Conservation (phyloP, 441 rosid genomes). For the Bruguiera hainesii region DNA sequence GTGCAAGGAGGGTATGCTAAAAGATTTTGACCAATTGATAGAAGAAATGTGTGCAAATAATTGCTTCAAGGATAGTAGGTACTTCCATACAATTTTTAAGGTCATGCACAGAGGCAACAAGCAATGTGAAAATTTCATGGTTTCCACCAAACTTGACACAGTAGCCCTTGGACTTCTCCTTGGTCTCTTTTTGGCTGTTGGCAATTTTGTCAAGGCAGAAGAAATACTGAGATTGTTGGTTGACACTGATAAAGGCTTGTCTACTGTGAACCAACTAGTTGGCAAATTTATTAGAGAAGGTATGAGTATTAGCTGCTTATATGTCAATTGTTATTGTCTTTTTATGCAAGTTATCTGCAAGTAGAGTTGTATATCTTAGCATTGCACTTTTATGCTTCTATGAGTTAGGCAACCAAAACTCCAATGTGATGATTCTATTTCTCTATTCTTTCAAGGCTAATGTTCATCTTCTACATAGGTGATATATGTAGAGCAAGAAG, state of each 20-base stretch:
- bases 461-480: conserved; percentile 37
- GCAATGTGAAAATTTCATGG: conserved; percentile 25
- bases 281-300: conserved; percentile 56
- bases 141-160: conserved; percentile 37
- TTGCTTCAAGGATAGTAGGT: conserved; percentile 40
- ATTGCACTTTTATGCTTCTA: not conserved
- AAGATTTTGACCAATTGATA: conserved; percentile 44
- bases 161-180: conserved; percentile 59
- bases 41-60: conserved; percentile 44
- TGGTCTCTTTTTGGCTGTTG: conserved; percentile 41
- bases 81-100: conserved; percentile 51
- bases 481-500: conserved; percentile 44
- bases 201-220: conserved; percentile 31
- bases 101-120: conserved; percentile 29
- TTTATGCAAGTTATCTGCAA: not conserved
- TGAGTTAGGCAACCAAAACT: not conserved
- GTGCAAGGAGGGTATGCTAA: conserved; percentile 63
- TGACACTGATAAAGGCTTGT: conserved; percentile 43
- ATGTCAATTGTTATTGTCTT: conserved; percentile 1
- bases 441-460: conserved; percentile 19
- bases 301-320: conserved; percentile 15
- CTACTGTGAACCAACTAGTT: conserved; percentile 46
- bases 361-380: not conserved
- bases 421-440: not conserved
- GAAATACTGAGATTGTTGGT: conserved; percentile 52